Evolutionary conservation across 2,329 filamentous ascomycete genomes (phyloP).

Genomic region (Tolypocladium tundrense): DNA sequence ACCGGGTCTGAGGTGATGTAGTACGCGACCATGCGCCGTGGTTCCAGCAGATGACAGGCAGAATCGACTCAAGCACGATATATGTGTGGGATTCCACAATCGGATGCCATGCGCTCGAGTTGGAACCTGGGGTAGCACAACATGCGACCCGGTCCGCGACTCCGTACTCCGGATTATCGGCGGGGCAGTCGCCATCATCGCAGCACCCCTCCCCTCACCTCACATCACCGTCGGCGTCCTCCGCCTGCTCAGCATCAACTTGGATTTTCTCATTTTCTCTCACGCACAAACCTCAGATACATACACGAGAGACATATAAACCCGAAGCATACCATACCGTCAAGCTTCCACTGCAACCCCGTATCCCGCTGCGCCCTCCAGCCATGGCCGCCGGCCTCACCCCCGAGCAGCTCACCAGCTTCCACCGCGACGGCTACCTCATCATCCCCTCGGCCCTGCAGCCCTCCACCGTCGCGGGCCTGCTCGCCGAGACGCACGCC

Average conservation of each 20-base stretch:
- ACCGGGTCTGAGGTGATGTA: not conserved
- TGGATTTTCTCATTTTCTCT: too few relatives aligned
- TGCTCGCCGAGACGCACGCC: constrained; percentile 64
- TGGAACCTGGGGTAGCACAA: not conserved
- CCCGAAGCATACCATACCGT: not conserved
- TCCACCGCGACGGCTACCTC: constrained; percentile 80
- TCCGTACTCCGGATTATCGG: not conserved
- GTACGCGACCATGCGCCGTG: not conserved
- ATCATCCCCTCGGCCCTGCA: constrained; percentile 71
- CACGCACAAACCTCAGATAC: too few relatives aligned
- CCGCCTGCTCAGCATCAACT: not conserved
- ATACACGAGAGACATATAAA: not conserved
- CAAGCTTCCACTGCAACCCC: not conserved
- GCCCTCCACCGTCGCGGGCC: constrained; percentile 50
- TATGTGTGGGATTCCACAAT: too few relatives aligned
- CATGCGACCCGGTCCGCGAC: not conserved
- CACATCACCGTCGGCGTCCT: not conserved
- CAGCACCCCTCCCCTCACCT: not conserved
- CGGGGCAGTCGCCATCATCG: not conserved
- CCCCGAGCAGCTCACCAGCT: constrained; percentile 58
- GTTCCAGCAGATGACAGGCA: too few relatives aligned
- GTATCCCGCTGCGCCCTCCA: not conserved
- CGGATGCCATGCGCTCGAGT: not conserved
- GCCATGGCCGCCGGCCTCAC: constrained; percentile 46
- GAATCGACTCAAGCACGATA: too few relatives aligned